Evolutionary conservation across 1,139 yeast genomes (phyloP).

Genomic region (Yamadazyma blattariae): DNA sequence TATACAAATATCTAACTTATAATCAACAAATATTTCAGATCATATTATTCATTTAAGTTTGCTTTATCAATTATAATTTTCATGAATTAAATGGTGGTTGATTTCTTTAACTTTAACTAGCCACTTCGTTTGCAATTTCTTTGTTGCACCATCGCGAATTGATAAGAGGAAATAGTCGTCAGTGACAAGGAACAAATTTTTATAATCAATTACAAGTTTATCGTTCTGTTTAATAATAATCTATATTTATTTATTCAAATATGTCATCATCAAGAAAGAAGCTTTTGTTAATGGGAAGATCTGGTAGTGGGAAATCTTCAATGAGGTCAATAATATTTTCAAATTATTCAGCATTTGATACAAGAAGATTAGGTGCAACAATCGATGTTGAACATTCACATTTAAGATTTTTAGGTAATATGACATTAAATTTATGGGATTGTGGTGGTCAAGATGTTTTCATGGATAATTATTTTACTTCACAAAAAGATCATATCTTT

Average conservation of each 20-base stretch:
- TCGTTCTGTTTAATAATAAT: too few relatives aligned
- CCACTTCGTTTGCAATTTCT: too few relatives aligned
- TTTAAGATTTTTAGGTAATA: slow-evolving; percentile 84
- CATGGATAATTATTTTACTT: slow-evolving; percentile 89
- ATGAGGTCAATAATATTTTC: slow-evolving; percentile 95
- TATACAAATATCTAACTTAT: too few relatives aligned
- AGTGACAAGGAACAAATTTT: too few relatives aligned
- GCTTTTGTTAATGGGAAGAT: slow-evolving; percentile 71
- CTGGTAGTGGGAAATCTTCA: slow-evolving; percentile 96
- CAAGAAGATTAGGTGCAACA: slow-evolving; percentile 93
- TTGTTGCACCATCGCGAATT: too few relatives aligned
- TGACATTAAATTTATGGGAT: slow-evolving; percentile 96
- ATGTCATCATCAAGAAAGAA: slow-evolving; percentile 35
- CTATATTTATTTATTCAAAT: not conserved
- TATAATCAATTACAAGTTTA: too few relatives aligned
- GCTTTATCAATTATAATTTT: too few relatives aligned
- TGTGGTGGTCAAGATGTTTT: slow-evolving; percentile 98
- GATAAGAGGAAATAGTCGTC: too few relatives aligned
- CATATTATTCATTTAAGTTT: too few relatives aligned
- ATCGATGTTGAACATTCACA: slow-evolving; percentile 98
- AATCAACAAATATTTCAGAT: too few relatives aligned
- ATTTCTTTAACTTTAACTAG: too few relatives aligned
- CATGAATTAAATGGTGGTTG: too few relatives aligned
- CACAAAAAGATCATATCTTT: slow-evolving; percentile 87
- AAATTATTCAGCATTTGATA: slow-evolving; percentile 95